Evolutionary conservation across 2,329 filamentous ascomycete genomes (phyloP), one percentile per base, ranked within the genome.

Genomic region (Stachybotrys elegans): DNA sequence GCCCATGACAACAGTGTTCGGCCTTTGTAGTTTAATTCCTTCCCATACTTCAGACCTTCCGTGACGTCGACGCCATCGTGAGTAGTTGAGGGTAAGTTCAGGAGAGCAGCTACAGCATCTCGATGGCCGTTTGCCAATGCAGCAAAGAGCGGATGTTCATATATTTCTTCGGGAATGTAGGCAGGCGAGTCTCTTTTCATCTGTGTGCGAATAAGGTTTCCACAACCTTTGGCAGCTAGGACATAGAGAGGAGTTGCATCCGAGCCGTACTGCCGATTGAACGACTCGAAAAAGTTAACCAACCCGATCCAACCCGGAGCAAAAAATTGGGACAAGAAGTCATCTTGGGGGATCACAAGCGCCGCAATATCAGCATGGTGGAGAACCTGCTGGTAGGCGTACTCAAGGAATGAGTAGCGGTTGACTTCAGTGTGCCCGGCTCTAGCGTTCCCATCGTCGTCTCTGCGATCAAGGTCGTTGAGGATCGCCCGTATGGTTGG

Each of bases 111-210:
- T 5, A 57, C 42, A 5, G 63, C 54, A 34, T 59, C 50, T 38
- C 56, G 12, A 38, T 58, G 56, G 1, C 54, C 51, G 6, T 52
- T 57, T 38, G 59, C 61, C 20, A 65, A 32, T 4, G 67, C 62
- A 2, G 66, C 65, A 29, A 68, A 60, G 2, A 70, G n/a, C 19
- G 66, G 59, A 20, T 53, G 54, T 0, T 53, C 50, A 46, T 68
- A 70, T 8, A 57, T 55, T 34, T 64, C 60, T 20, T 40, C 11
- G 37, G 57, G 51, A 17, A 58, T 12, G 1, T 58, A 48, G 39
- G 62, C 44, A 25, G 46, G 55, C 0, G 42, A 48, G 4, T 47
- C 27, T 1, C 29, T 48, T 17, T 53, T 43, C 11, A 56, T 45
- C 37, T 48, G 43, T 12, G 56, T 53, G 45, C 49, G 52, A 47